Evolutionary conservation across 306 rosid genomes (phyloP), one percentile per base, ranked within the genome.

Genomic region (Oxytropis ochrocephala): DNA sequence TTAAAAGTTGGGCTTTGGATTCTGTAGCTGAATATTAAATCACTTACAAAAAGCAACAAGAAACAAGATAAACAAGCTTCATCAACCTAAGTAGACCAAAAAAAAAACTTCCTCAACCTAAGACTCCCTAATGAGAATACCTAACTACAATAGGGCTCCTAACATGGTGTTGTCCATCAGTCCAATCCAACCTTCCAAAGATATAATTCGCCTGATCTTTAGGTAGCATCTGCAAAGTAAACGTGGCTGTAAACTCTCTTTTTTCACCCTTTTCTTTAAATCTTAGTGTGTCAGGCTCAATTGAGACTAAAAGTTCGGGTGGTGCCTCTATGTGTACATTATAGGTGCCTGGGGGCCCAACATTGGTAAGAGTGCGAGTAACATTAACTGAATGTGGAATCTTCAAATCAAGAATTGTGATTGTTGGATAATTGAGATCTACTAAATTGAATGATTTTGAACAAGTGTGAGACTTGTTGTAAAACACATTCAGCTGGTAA

Each of bases 361-460:
- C 96, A 50, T 87, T 90, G 12, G 82, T 90, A 17, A 85, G 62
- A 7, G 54, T 85, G 63, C 91, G 82, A n/a, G 80, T 74, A 69
- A 80, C 55, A 2, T 33, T 80, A 6, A 60, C 13, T 0, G 79
- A 5, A 2, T 60, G 8, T 32, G 12, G 60, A 27, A 0, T 7
- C 0, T 24, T 11, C 5, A 71, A 19, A 21, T 8, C 1, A 1
- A 78, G 68, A 29, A 87, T 18, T 12, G 77, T 33, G 62, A 90
- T 83, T 16, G 91, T 35, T 24, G 96, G 96, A 81, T 90, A 87
- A 50, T 90, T 90, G 49, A 87, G 70, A 68, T 87, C 75, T 8
- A 49, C 21, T 6, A 82, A n/a, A 10, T 44, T 83, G 70, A 59
- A 83, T 0, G 78, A 70, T 35, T 50, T 42, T 14, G 79, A 75